Evolutionary conservation across 106 monocot species (phyloP), one percentile per base, ranked within the genome.

Genomic region (Platanthera guangdongensis): DNA sequence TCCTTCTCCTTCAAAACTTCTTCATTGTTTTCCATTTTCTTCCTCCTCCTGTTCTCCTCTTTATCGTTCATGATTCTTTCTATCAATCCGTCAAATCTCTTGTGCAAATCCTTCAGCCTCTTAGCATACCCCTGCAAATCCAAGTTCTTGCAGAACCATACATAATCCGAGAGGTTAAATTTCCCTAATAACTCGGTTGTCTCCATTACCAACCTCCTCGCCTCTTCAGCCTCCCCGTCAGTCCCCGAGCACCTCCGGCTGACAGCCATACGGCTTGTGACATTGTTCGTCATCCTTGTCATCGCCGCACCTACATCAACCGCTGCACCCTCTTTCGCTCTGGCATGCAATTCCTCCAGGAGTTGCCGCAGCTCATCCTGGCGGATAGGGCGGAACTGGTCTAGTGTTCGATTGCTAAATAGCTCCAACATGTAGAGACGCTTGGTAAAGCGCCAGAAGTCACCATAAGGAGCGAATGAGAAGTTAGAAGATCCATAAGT

Each of bases 91-190:
- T 87, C 80, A 50, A 83, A 91, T 51, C 85, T 82, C 25, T 8
- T 11, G 65, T 77, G 88, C 52, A 91, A 73, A 21, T 83, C 81
- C 46, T 50, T 30, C 1, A 82, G 52, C 74, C 85, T 81, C 74
- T 78, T 77, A 8, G 69, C 71, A 15, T 84, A 64, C 25, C 88
- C 88, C 60, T 87, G 90, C 72, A 85, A 45, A 69, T 91, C 91
- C 63, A 81, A 53, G 19, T 78, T 71, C 25, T 50, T 71, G 74
- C 70, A 81, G 49, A 88, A 9, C 15, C 81, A 53, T 3, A 88
- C 28, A 60, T 69, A 82, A 57, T 91, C 90, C 13, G 77, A 78
- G 3, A 79, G 2, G 78, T 91, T 88, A 47, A 88, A 88, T 15
- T 71, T 57, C 0, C 90, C 90, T 2, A 74, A 16, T 8, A 91